Conservation (phyloP, 345 rosid genomes). For the Mangifera indica region DNA sequence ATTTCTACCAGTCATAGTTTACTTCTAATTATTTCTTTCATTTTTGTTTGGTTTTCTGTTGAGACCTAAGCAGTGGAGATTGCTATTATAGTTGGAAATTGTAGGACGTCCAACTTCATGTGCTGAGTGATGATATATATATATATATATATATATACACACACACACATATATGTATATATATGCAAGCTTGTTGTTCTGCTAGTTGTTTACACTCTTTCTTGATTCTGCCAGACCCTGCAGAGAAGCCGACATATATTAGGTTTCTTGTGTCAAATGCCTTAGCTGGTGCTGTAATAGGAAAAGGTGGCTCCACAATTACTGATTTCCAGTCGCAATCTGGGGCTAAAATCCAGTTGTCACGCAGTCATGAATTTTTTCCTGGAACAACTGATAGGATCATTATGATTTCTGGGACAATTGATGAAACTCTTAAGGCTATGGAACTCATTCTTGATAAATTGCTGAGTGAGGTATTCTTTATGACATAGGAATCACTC, state of each 20-base stretch:
- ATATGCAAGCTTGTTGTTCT: not conserved
- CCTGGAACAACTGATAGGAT: slow-evolving; percentile 96
- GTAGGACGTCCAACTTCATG: not conserved
- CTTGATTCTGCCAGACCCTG: slow-evolving; percentile 47
- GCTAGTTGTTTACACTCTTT: not conserved
- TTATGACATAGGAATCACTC: slow-evolving; percentile 7
- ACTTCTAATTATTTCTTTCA: not conserved
- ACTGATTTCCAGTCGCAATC: slow-evolving; percentile 94
- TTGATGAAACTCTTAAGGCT: slow-evolving; percentile 76
- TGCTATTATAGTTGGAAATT: not conserved
- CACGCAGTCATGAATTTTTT: slow-evolving; percentile 89
- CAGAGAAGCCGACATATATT: slow-evolving; percentile 75
- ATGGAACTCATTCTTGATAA: slow-evolving; percentile 82
- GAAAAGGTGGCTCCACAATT: slow-evolving; percentile 97
- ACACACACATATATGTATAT: no score
- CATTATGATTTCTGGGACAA: slow-evolving; percentile 75
- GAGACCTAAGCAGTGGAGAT: not conserved
- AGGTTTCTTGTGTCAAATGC: slow-evolving; percentile 97
- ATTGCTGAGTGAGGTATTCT: slow-evolving; percentile 80
- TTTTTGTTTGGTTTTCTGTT: slow-evolving; percentile 3
- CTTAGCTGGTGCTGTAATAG: slow-evolving; percentile 97
- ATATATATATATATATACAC: no score
- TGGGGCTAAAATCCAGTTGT: slow-evolving; percentile 92
- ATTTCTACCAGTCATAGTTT: not conserved
- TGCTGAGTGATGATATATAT: not conserved